phyloP scores from a whole-genome alignment of 768 basidiomycete species.

The Calocybe indica region DNA sequence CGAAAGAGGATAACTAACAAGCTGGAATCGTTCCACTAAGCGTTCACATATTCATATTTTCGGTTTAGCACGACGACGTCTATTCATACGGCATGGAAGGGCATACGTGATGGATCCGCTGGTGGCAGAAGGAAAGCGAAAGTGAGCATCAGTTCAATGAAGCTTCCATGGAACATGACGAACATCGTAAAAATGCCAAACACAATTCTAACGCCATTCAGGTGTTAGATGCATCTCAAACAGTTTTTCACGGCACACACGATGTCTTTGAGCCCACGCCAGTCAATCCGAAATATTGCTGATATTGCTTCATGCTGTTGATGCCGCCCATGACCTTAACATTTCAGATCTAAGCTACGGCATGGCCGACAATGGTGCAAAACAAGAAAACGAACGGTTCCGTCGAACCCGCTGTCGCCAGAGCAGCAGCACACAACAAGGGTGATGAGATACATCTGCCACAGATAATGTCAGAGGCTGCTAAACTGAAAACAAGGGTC shows the following conservation, averaged over 20 bases:
- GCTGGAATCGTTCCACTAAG: constrained; percentile 40
- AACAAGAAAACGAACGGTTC: constrained; percentile 29
- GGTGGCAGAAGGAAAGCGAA: background rate
- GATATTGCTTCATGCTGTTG: constrained; percentile 45
- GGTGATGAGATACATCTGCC: constrained; percentile 40
- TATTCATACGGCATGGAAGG: background rate
- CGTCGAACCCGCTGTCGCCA: constrained; percentile 49
- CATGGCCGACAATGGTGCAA: background rate
- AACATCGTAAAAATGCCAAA: constrained; percentile 50
- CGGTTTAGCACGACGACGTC: no score
- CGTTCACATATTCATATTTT: background rate
- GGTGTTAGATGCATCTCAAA: background rate
- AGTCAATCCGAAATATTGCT: constrained; percentile 38
- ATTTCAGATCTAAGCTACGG: no score
- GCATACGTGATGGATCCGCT: constrained; percentile 35
- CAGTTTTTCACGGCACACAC: constrained; percentile 13
- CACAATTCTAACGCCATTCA: constrained; percentile 28
- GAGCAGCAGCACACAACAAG: constrained; percentile 43
- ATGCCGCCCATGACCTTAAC: constrained; percentile 45
- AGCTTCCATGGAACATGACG: constrained; percentile 9
- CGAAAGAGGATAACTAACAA: constrained; percentile 18
- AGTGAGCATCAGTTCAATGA: background rate
- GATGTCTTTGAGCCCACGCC: constrained; percentile 38
- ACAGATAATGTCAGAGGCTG: background rate
- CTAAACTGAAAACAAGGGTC: background rate